A percentile compares a stretch with the other conserved stretches of the same genome.
Conservation (phyloP, 306 rosid species). For the Oxytropis ochrocephala region DNA sequence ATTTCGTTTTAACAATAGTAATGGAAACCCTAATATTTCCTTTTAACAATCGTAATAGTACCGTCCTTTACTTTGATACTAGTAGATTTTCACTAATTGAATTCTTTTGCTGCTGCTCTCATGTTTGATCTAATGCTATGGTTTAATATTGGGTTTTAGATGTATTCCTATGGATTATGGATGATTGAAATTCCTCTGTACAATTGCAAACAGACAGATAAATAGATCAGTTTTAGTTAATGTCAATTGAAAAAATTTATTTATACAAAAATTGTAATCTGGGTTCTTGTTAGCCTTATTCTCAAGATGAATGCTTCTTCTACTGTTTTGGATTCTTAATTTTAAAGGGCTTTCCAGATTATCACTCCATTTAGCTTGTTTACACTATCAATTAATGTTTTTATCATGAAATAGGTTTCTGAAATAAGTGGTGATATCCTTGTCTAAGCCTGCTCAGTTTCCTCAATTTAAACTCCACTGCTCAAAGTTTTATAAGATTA, state of each 20-base stretch:
- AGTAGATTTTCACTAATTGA: not conserved
- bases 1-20: not conserved
- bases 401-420: not conserved
- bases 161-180: not conserved
- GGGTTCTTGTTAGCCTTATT: not conserved
- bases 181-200: not conserved
- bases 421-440: not conserved
- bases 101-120: not conserved
- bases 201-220: not conserved
- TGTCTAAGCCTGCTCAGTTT: not conserved
- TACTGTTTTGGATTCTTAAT: not conserved
- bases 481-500: not conserved
- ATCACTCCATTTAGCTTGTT: not conserved
- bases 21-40: not conserved
- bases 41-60: no score
- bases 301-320: not conserved
- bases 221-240: not conserved
- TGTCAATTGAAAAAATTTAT: not conserved
- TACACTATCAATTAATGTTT: not conserved
- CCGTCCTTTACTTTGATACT: no score
- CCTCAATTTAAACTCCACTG: not conserved
- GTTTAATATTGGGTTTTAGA: not conserved
- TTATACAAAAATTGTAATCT: not conserved
- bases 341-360: not conserved
- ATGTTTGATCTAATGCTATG: not conserved